These are phyloP conservation scores for Leccinum subrobustum DNA, from an alignment of 1,284 basidiomycete genomes.

Conservation along the genomic window DNA sequence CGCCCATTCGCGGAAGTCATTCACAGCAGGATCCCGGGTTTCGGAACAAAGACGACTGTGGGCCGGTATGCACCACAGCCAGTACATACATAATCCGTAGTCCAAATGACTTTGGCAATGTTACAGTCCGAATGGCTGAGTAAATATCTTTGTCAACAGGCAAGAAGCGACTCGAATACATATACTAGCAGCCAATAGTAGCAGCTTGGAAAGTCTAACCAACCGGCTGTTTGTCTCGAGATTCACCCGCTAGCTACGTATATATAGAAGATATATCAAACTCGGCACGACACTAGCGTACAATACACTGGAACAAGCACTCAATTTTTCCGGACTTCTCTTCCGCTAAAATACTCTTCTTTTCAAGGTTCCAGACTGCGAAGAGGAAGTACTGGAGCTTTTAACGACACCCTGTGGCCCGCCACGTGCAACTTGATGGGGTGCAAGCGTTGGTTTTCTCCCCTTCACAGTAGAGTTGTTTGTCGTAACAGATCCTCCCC, in stretches of 20 bases:
- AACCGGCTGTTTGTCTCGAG: background rate
- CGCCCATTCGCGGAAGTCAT: background rate
- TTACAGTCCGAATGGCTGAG: background rate
- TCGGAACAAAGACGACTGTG: background rate
- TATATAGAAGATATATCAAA: constrained; percentile 1
- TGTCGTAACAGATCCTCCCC: constrained; percentile 11
- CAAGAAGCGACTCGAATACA: background rate
- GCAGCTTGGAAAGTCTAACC: background rate
- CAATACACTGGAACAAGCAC: constrained; percentile 12
- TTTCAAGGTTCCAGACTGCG: constrained; percentile 27
- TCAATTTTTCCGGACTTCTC: background rate
- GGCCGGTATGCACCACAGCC: background rate
- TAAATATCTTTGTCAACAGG: constrained; percentile 2
- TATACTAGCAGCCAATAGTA: background rate
- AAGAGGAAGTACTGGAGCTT: constrained; percentile 27
- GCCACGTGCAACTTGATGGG: constrained; percentile 14
- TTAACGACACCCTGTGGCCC: constrained; percentile 15
- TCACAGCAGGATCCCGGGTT: background rate
- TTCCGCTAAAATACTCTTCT: constrained; percentile 18
- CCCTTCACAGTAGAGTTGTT: constrained; percentile 13
- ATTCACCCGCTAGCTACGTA: background rate
- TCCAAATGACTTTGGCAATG: background rate
- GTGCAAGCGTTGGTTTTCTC: constrained; percentile 11
- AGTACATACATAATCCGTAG: background rate
- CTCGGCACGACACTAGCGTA: constrained; percentile 22